Evolutionary conservation across 305 asterid genomes (phyloP).

Genomic region (Solanum hybrid): DNA sequence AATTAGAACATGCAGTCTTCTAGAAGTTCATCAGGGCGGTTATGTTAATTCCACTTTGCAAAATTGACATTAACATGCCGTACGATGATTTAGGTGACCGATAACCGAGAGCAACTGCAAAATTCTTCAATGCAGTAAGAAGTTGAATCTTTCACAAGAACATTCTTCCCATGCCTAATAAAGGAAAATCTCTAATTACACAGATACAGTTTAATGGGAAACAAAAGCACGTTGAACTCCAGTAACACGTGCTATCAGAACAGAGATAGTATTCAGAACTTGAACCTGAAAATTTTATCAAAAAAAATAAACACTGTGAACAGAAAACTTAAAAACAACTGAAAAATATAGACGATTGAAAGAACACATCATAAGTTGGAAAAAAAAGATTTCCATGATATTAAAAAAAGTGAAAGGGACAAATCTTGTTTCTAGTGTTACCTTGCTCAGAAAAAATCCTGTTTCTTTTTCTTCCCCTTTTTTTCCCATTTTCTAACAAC

Average conservation of each 20-base stretch:
- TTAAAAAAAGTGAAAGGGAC: not conserved
- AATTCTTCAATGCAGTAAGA: slow-evolving; percentile 81
- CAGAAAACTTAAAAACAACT: not conserved
- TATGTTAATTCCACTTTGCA: slow-evolving; percentile 49
- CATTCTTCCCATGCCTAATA: slow-evolving; percentile 91
- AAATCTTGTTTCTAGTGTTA: not conserved
- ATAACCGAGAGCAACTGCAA: slow-evolving; percentile 76
- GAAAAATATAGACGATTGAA: not conserved
- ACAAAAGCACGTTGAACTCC: slow-evolving; percentile 24
- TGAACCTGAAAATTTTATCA: slow-evolving; percentile 63
- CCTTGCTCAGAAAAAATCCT: not conserved
- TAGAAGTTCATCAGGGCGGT: slow-evolving; percentile 91
- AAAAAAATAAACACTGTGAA: slow-evolving; percentile 12
- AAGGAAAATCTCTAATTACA: slow-evolving; percentile 6
- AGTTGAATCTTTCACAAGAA: slow-evolving; percentile 96
- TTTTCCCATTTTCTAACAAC: not conserved
- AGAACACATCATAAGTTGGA: not conserved
- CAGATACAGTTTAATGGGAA: not conserved
- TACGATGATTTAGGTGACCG: slow-evolving; percentile 65
- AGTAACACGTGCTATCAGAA: slow-evolving; percentile 62
- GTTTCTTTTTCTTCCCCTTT: not conserved
- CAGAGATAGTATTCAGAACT: slow-evolving; percentile 74
- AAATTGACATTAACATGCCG: slow-evolving; percentile 73
- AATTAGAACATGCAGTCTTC: slow-evolving; percentile 67
- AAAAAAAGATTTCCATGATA: not conserved